phyloP scores from a whole-genome alignment of 1,284 basidiomycete species.

The Malassezia globosa region DNA sequence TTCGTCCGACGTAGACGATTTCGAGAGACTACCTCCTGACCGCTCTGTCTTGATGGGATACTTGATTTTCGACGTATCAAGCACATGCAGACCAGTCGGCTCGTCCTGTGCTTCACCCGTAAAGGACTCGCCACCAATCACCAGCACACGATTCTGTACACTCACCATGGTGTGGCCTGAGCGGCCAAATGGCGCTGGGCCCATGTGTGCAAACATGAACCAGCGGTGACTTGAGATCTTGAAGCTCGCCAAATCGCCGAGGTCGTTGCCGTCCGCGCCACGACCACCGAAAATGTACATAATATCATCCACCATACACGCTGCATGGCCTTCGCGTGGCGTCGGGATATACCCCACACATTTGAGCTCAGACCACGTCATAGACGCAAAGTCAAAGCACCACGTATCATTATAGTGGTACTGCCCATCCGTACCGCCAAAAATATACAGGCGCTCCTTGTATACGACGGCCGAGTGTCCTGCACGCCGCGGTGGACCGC shows the following conservation, averaged over 20 bases:
- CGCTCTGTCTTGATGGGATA: conserved; percentile 38
- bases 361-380: conserved; percentile 78
- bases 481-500: conserved; percentile 72
- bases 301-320: conserved; percentile 90
- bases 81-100: conserved; percentile 67
- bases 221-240: conserved; percentile 69
- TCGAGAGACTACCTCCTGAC: conserved; percentile 18
- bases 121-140: conserved; percentile 86
- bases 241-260: conserved; percentile 89
- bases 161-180: conserved; percentile 92
- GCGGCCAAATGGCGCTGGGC: conserved; percentile 75
- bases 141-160: conserved; percentile 74
- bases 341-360: conserved; percentile 97
- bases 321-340: conserved; percentile 90
- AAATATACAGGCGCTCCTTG: conserved; percentile 72
- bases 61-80: conserved; percentile 46
- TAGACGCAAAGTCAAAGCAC: conserved; percentile 75
- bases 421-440: conserved; percentile 93
- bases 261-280: conserved; percentile 90
- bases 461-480: conserved; percentile 81
- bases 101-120: conserved; percentile 62
- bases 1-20: conserved; percentile 2
- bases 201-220: conserved; percentile 99
- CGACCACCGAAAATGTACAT: conserved; percentile 96
- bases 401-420: conserved; percentile 99